Conservation (phyloP, 228 moss, liverwort and hornwort genomes). For the Sphagnum magellanicum region DNA sequence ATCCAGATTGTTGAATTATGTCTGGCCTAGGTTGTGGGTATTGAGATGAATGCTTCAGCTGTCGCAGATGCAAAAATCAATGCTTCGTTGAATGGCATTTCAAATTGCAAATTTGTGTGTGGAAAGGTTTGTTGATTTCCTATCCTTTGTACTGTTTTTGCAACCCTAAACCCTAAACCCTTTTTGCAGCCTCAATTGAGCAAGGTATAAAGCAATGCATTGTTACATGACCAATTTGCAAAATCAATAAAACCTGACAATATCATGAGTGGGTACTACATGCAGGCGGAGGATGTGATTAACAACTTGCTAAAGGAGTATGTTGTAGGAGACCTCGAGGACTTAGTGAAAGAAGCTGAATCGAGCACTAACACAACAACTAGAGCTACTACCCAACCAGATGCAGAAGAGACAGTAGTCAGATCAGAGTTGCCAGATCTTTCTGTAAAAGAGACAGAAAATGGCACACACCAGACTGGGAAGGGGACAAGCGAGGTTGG, state of each 20-base stretch:
- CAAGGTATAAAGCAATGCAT: background rate
- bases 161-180: background rate
- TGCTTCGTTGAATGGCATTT: slow-evolving; percentile 76
- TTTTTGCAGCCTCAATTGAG: background rate
- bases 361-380: slow-evolving; percentile 11
- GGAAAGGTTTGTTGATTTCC: slow-evolving; percentile 50
- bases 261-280: too few species aligned
- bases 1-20: background rate
- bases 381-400: slow-evolving; percentile 7
- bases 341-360: slow-evolving; percentile 10
- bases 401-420: slow-evolving; percentile 19
- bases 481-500: slow-evolving; percentile 9
- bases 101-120: slow-evolving; percentile 79
- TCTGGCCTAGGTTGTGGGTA: slow-evolving; percentile 76
- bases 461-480: background rate
- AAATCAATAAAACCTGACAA: background rate
- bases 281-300: slow-evolving; percentile 91
- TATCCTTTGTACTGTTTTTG: background rate
- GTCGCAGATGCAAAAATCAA: slow-evolving; percentile 87
- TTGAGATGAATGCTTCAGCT: slow-evolving; percentile 97
- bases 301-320: slow-evolving; percentile 82
- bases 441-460: slow-evolving; percentile 3
- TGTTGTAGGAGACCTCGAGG: slow-evolving; percentile 16
- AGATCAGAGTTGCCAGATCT: slow-evolving; percentile 37
- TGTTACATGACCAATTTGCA: background rate